Evolutionary conservation across 352 stramenopile genomes (phyloP).

Genomic region (Phytophthora constricta): DNA sequence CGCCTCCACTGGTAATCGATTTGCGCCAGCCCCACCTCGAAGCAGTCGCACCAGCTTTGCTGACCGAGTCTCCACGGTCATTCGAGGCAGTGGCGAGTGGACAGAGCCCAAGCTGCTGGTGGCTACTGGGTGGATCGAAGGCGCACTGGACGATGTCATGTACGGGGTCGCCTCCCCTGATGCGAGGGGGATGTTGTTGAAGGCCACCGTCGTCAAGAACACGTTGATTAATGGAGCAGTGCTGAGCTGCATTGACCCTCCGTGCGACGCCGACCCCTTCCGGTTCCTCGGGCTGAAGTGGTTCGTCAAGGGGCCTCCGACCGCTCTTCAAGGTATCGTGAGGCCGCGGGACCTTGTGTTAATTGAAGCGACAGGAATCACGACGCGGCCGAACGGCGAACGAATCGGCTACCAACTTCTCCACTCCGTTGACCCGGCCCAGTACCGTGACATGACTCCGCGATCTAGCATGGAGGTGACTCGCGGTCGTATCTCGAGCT

Average conservation of each 20-base stretch:
- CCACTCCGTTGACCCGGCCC: constrained; percentile 37
- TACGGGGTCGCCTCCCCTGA: constrained; percentile 63
- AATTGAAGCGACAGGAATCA: constrained; percentile 45
- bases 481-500: constrained; percentile 40
- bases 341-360: constrained; percentile 40
- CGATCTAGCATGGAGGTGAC: constrained; percentile 33
- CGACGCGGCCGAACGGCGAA: constrained; percentile 27
- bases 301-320: constrained; percentile 34
- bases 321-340: constrained; percentile 34
- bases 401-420: constrained; percentile 44
- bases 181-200: constrained; percentile 54
- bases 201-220: constrained; percentile 42
- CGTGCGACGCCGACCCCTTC: constrained; percentile 39
- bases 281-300: constrained; percentile 44
- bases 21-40: not conserved
- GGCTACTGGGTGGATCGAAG: constrained; percentile 47
- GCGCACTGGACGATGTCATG: constrained; percentile 66
- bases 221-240: constrained; percentile 39
- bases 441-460: constrained; percentile 26
- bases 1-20: constrained; percentile 1
- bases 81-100: constrained; percentile 35
- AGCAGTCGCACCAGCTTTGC: not conserved
- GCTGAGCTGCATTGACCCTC: constrained; percentile 35
- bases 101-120: constrained; percentile 45
- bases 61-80: constrained; percentile 26